Evolutionary conservation across 2,329 filamentous ascomycete species (phyloP), one percentile per base, ranked within the genome.

Genomic region (Monilinia laxa): DNA sequence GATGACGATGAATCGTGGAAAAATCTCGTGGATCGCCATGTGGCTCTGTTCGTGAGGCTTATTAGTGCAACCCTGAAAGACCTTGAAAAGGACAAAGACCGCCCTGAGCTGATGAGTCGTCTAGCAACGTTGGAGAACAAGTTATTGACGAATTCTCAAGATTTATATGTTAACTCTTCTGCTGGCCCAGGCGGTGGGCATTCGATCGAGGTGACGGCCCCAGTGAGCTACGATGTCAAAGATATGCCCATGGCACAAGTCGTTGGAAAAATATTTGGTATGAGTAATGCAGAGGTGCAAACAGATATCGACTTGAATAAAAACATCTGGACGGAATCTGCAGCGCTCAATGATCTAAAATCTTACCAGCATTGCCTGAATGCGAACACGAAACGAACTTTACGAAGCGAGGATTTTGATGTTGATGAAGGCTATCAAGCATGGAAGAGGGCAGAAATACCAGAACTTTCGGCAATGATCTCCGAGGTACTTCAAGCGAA

Each of bases 191-290:
- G 80, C 73, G 83, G 87, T 47, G 57, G 58, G 28, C 86, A 85
- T 58, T 90, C 89, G 11, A 84, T 95, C 70, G 94, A 97, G 77
- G 90, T 94, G 28, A 84, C 91, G 66, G 86, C 93, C 3, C 93
- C 94, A 14, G 81, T 96, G 67, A 95, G 88, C 75, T 92, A 97
- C 78, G 92, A 97, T 78, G 90, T 98, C 76, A 97, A 95, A 79
- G 95, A 99, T 76, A 99, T 99, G 95, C 89, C 89, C 49, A 85
- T 97, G 79, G 95, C 97, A 38, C 90, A 95, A 76, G 86, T 90
- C 47, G 93, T 99, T 35, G 91, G 90, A 62, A 89, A 85, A 73
- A 91, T 97, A 70, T 99, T 98, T 78, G 90, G 90, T 55, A 83
- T 94, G 68, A 87, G 88, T 54, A 87, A 90, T 71, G 87, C 88